phyloP scores from a whole-genome alignment of 2,329 filamentous ascomycete species.

The Colletotrichum brevisporum region DNA sequence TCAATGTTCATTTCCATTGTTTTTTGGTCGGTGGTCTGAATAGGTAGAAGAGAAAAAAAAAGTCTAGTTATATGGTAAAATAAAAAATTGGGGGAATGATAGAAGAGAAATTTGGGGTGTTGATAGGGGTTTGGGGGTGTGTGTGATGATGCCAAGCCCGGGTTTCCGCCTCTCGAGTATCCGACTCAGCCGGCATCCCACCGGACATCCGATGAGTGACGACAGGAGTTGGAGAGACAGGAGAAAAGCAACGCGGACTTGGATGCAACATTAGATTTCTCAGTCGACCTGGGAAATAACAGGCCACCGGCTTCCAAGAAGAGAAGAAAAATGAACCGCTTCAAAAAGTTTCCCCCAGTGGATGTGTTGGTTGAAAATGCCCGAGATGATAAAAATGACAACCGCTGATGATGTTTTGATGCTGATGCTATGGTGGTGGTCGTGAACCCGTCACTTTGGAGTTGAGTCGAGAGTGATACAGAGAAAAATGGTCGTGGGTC shows the following conservation, averaged over 20 bases:
- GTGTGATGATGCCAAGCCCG: slow-evolving; percentile 16
- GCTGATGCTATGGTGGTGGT: slow-evolving; percentile 10
- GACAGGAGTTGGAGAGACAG: not conserved
- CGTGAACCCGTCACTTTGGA: slow-evolving; percentile 32
- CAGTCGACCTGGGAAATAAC: not conserved
- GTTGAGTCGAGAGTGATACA: not conserved
- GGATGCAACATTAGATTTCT: slow-evolving; percentile 27
- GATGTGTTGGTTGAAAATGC: slow-evolving; percentile 28
- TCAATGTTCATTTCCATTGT: slow-evolving; percentile 20
- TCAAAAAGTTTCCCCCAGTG: slow-evolving; percentile 1
- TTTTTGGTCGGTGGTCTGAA: not conserved
- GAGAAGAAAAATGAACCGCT: not conserved
- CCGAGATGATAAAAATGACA: not conserved
- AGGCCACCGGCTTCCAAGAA: not conserved
- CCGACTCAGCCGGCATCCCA: not conserved
- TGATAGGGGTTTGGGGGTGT: not conserved
- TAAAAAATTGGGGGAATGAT: slow-evolving; percentile 10
- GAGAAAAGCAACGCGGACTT: not conserved
- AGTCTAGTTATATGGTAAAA: slow-evolving; percentile 32
- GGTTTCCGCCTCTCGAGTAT: not conserved
- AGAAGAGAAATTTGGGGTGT: slow-evolving; percentile 20
- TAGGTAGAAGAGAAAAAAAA: not conserved
- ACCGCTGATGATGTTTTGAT: slow-evolving; percentile 29
- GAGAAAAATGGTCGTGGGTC: not conserved
- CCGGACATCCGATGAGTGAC: not conserved